phyloP scores from a whole-genome alignment of 116 monocot genomes.

The Phalaenopsis hybrid region DNA sequence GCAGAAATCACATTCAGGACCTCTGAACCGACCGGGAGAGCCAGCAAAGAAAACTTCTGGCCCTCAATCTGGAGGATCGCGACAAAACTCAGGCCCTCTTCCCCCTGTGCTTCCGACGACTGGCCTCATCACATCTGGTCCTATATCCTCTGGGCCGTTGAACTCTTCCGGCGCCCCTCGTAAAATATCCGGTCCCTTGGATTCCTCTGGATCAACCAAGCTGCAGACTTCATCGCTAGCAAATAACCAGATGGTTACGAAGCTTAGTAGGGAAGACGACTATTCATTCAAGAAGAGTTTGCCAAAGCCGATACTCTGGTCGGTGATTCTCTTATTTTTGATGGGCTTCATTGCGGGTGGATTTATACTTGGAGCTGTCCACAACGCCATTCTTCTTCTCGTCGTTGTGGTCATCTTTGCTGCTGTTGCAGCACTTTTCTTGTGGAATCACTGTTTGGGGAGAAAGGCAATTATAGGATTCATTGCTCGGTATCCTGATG shows the following conservation, averaged over 20 bases:
- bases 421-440: conserved; percentile 20
- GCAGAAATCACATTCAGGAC: conserved; percentile 28
- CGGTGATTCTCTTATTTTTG: conserved; percentile 27
- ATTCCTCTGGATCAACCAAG: conserved; percentile 22
- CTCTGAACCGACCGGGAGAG: conserved; percentile 31
- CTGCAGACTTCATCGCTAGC: conserved; percentile 9
- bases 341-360: conserved; percentile 43
- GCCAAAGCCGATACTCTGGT: conserved; percentile 32
- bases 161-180: conserved; percentile 34
- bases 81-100: conserved; percentile 31
- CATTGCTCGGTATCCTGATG: conserved; percentile 39
- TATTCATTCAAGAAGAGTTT: conserved; percentile 31
- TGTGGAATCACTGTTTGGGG: conserved; percentile 48
- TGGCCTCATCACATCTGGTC: conserved; percentile 41
- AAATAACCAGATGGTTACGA: conserved; percentile 44
- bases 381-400: conserved; percentile 42
- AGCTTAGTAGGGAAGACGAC: conserved; percentile 24
- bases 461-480: conserved; percentile 31
- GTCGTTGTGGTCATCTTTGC: conserved; percentile 30
- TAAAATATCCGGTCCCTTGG: conserved; percentile 31
- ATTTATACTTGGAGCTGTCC: conserved; percentile 49
- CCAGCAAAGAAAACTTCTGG: conserved; percentile 33
- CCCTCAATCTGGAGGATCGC: conserved; percentile 26
- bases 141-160: conserved; percentile 29
- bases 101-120: conserved; percentile 32